Evolutionary conservation across 352 stramenopile genomes (phyloP), one percentile per base, ranked within the genome.

Genomic region (Peronospora destructor): DNA sequence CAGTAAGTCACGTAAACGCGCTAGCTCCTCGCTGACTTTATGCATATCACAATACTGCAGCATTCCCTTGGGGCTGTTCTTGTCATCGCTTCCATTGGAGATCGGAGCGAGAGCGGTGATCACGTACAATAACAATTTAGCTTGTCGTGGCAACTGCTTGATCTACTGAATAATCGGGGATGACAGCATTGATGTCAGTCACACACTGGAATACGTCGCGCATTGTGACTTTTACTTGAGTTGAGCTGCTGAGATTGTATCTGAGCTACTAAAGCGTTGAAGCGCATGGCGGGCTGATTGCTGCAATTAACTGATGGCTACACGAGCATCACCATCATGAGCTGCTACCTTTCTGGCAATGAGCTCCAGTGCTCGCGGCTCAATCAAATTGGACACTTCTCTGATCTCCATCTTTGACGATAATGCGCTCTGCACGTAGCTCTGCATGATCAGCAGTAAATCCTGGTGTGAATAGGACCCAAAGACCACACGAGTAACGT

Each of bases 341-440:
- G 76, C 68, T 21, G 72, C 77, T 7, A 88, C 63, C 40, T 86
- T 85, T 29, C 77, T 65, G 0, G 77, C 77, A 42, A 88, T 78
- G 3, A 85, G 61, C 47, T 88, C 77, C 25, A 88, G 44, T 8
- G 74, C 72, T 2, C 66, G 68, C 0, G 55, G 39, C 13, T 88
- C 77, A 11, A 88, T 59, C 5, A 68, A 48, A 0, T 40, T 53
- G 11, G 4, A 17, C 34, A 43, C 45, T 43, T 36, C 45, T 28
- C 28, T n/a, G 14, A 23, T 13, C 1, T 44, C 35, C 1, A 26
- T 33, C 12, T 14, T 49, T 33, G 36, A 41, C 0, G 48, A 6
- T 7, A 49, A 2, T 7, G 52, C 61, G 9, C 30, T 61, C 16
- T 61, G 35, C 2, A 83, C 59, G 45, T 82, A 70, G 13, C 50